phyloP scores from a whole-genome alignment of 2,329 filamentous ascomycete species.

The Anthostomella pinea region DNA sequence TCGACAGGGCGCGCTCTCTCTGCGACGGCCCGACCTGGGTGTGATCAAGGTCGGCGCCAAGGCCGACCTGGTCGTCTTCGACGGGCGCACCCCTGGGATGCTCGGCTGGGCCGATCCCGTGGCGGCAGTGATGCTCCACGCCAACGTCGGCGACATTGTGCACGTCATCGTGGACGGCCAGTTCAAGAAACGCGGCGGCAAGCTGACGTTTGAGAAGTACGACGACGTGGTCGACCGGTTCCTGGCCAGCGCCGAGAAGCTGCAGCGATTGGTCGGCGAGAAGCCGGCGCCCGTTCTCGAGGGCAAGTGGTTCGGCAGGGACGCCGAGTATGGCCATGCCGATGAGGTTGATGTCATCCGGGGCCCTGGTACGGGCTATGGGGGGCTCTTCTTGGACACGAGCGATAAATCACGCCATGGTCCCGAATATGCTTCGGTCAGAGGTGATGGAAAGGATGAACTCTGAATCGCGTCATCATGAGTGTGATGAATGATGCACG shows the following conservation, averaged over 20 bases:
- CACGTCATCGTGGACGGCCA: slow-evolving; percentile 49
- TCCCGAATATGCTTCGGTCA: too few species aligned
- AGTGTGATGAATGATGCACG: too few species aligned
- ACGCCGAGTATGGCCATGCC: slow-evolving; percentile 15
- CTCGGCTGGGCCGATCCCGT: slow-evolving; percentile 55
- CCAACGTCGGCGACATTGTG: slow-evolving; percentile 49
- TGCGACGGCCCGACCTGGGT: slow-evolving; percentile 50
- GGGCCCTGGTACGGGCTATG: slow-evolving; percentile 23
- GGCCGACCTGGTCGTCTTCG: slow-evolving; percentile 53
- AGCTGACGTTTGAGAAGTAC: slow-evolving; percentile 29
- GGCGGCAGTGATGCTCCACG: slow-evolving; percentile 54
- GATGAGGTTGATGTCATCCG: slow-evolving; percentile 17
- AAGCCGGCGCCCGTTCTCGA: slow-evolving; percentile 26
- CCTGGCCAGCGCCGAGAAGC: slow-evolving; percentile 31
- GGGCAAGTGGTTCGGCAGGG: slow-evolving; percentile 23
- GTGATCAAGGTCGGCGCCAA: slow-evolving; percentile 48
- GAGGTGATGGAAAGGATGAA: too few species aligned
- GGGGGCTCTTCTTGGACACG: slow-evolving; percentile 22
- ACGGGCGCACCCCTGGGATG: slow-evolving; percentile 46
- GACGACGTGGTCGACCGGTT: slow-evolving; percentile 30
- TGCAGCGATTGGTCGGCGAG: slow-evolving; percentile 28
- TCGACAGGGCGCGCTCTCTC: slow-evolving; percentile 48
- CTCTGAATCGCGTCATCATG: too few species aligned
- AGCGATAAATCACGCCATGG: too few species aligned
- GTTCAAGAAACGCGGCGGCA: slow-evolving; percentile 45